These are phyloP conservation scores for Claviceps lovelessii DNA, from an alignment of 2,329 filamentous ascomycete genomes.

Conservation along the genomic window DNA sequence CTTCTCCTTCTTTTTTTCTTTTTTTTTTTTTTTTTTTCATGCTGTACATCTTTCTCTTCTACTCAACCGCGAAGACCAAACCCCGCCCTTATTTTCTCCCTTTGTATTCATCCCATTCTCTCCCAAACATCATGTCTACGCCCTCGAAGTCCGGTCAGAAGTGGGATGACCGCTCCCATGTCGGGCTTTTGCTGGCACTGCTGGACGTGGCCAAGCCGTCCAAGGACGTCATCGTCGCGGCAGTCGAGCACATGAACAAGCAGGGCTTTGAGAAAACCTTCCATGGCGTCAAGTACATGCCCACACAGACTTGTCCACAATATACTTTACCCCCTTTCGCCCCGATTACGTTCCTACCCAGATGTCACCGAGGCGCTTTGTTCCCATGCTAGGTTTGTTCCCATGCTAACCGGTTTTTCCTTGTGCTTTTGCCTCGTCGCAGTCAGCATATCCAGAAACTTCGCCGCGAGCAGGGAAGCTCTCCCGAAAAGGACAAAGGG, in stretches of 20 bases:
- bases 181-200: slow-evolving; percentile 24
- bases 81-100: background rate
- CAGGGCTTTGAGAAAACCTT: slow-evolving; percentile 25
- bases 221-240: slow-evolving; percentile 17
- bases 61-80: background rate
- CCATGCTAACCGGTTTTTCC: slow-evolving; percentile 6
- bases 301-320: slow-evolving; percentile 5
- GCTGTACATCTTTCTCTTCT: too few relatives aligned
- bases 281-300: slow-evolving; percentile 24
- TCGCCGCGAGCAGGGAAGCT: slow-evolving; percentile 18
- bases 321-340: too few relatives aligned
- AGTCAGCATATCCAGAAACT: slow-evolving; percentile 35
- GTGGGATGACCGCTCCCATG: slow-evolving; percentile 24
- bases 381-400: background rate
- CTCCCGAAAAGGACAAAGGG: slow-evolving; percentile 8
- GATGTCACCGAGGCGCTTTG: background rate
- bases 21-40: background rate
- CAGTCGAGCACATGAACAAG: slow-evolving; percentile 17
- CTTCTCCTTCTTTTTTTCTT: too few relatives aligned
- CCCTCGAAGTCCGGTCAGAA: background rate
- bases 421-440: background rate
- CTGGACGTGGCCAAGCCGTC: slow-evolving; percentile 22
- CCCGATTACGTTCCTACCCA: too few relatives aligned
- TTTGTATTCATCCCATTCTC: background rate
- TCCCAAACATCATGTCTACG: background rate